phyloP scores from a whole-genome alignment of 192 early-diverging fungal genomes.

The Tieghemiomyces parasiticus region DNA sequence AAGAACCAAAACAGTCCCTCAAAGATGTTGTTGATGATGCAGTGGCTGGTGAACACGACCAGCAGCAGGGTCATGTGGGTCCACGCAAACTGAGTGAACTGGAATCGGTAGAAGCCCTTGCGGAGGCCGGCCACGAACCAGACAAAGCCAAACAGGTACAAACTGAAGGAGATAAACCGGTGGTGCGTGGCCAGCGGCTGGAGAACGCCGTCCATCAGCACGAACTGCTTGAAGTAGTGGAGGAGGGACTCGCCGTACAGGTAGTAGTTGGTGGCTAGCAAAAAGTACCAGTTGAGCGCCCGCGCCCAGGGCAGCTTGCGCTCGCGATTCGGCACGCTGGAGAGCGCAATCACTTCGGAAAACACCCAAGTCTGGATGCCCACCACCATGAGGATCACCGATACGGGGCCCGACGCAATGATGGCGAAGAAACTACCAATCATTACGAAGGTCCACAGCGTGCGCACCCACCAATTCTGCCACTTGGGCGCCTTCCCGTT shows the following conservation, averaged over 20 bases:
- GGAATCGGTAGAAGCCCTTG: conserved; percentile 88
- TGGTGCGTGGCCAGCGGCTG: conserved; percentile 82
- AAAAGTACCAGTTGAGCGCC: conserved; percentile 87
- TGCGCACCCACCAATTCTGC: conserved; percentile 71
- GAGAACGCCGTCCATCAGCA: conserved; percentile 73
- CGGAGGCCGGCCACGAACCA: conserved; percentile 87
- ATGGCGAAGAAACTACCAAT: conserved; percentile 64
- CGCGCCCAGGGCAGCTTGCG: conserved; percentile 83
- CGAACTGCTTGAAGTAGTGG: conserved; percentile 68
- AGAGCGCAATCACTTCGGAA: conserved; percentile 85
- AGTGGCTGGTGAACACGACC: conserved; percentile 87
- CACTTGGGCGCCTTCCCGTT: conserved; percentile 18
- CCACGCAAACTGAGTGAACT: conserved; percentile 93
- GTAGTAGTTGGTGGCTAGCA: conserved; percentile 81
- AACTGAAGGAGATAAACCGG: conserved; percentile 79
- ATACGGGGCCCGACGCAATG: conserved; percentile 64
- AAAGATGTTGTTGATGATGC: conserved; percentile 95
- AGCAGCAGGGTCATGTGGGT: conserved; percentile 92
- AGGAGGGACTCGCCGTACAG: conserved; percentile 90
- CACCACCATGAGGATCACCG: conserved; percentile 73
- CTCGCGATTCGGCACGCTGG: conserved; percentile 64
- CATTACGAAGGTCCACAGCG: conserved; percentile 80
- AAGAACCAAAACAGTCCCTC: conserved; percentile 97
- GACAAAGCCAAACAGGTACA: conserved; percentile 84
- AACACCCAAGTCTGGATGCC: conserved; percentile 77